Percentiles rank a stretch among this genome's conserved stretches.
Conservation (phyloP, 495 filamentous ascomycete genomes). For the Umbilicaria muhlenbergii region DNA sequence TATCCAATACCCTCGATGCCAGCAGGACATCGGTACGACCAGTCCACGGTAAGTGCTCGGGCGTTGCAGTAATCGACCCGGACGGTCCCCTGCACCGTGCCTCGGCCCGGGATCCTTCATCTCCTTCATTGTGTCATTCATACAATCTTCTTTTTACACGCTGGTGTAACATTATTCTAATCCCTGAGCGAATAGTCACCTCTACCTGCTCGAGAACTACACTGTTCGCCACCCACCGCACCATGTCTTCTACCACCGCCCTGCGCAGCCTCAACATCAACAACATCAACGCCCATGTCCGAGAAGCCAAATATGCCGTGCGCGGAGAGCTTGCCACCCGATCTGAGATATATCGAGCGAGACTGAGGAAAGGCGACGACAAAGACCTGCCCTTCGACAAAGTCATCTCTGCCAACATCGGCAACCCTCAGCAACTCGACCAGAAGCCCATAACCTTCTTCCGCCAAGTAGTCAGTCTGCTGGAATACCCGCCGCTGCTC, state of each 20-base stretch:
- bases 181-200: no score
- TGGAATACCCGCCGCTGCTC: conserved; percentile 78
- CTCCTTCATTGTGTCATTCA: no score
- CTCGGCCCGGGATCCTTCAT: no score
- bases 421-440: conserved; percentile 95
- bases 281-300: conserved; percentile 85
- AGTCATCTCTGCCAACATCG: conserved; percentile 94
- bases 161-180: no score
- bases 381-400: conserved; percentile 67
- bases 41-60: no score
- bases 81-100: no score
- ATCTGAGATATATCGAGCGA: conserved; percentile 74
- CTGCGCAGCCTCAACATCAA: conserved; percentile 53
- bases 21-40: no score
- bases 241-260: conserved; percentile 38
- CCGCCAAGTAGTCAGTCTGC: conserved; percentile 85
- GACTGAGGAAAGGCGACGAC: conserved; percentile 38
- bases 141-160: no score
- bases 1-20: no score
- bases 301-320: conserved; percentile 84
- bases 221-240: conserved; percentile 18
- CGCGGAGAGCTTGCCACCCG: conserved; percentile 85
- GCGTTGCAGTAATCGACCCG: no score
- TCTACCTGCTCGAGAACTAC: no score
- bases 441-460: conserved; percentile 99